Evolutionary conservation across 768 basidiomycete species (phyloP), one percentile per base, ranked within the genome.

Genomic region (Calocybe cyanea): DNA sequence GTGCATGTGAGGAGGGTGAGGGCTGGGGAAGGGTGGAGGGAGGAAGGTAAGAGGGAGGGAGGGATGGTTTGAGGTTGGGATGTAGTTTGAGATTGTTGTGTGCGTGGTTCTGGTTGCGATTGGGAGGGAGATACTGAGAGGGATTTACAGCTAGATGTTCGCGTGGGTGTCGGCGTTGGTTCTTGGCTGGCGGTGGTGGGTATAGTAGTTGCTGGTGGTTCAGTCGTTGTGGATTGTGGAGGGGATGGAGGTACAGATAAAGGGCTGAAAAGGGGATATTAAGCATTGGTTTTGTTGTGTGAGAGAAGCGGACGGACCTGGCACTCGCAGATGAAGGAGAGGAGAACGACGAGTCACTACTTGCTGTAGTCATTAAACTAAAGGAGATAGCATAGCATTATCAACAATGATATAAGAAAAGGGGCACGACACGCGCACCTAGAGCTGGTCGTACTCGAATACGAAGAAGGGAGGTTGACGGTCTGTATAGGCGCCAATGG

Each of bases 1-100:
- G 70, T 64, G 24, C 70, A 73, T 0, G 75, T 76, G 21, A 76
- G 57, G 30, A 70, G 30, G 9, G 63, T 52, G 4, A 59, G 50
- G 11, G 54, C 50, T 8, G 51, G 18, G 23, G 14, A n/a, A 14
- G 34, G 13, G 17, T 35, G 34, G 34, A 7, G n/a, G 7, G 34
- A 5, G 34, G 34, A 7, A 18, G 4, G 9, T 30, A 14, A 40
- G n/a, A 7, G 41, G 19, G 2, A 11, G 9, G 2, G 28, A 11
- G 14, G 39, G 39, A 24, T 24, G 8, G 10, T 25, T 24, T 19
- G 38, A 7, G 5, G 23, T 23, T 30, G 11, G 31, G 15, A 8
- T 10, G 41, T 23, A 5, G 37, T 24, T 34, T 4, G 5, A 7
- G 31, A 11, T 28, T 28, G 25, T 28, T 28, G 25, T 28, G 43